Conservation (phyloP, 2,329 filamentous ascomycete genomes). For the Colletotrichum navitas region DNA sequence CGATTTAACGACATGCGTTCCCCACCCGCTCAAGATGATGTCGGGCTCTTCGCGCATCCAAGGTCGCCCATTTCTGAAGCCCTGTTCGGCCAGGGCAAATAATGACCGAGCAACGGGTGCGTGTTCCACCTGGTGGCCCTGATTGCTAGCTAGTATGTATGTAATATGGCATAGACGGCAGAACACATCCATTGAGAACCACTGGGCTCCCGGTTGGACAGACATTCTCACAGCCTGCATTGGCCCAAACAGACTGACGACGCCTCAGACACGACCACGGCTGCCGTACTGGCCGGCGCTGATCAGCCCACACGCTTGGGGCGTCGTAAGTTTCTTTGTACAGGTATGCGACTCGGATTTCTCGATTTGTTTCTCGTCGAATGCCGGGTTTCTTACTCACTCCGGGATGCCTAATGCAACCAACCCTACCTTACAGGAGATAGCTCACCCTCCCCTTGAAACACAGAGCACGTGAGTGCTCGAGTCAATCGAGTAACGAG, state of each 20-base stretch:
- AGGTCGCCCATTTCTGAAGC: neutral
- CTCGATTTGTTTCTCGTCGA: neutral
- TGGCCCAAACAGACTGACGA: neutral
- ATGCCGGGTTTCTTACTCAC: neutral
- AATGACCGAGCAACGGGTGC: neutral
- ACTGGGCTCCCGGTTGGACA: neutral
- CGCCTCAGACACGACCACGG: neutral
- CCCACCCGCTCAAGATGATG: neutral
- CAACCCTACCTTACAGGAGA: too few relatives aligned
- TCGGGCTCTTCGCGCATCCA: neutral
- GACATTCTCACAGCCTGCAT: neutral
- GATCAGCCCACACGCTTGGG: conserved; percentile 6
- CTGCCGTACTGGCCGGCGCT: neutral
- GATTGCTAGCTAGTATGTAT: neutral
- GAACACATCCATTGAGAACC: neutral
- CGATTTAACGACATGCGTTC: neutral
- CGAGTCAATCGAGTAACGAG: neutral
- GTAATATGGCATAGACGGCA: neutral
- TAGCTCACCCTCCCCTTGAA: neutral
- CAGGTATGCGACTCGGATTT: too few relatives aligned
- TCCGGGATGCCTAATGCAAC: neutral
- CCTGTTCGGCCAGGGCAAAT: neutral
- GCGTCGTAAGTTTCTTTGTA: conserved; percentile 8
- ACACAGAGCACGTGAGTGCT: neutral
- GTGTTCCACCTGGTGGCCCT: neutral